phyloP scores from a whole-genome alignment of 257 asterid genomes.

The Solanum medicagineum region DNA sequence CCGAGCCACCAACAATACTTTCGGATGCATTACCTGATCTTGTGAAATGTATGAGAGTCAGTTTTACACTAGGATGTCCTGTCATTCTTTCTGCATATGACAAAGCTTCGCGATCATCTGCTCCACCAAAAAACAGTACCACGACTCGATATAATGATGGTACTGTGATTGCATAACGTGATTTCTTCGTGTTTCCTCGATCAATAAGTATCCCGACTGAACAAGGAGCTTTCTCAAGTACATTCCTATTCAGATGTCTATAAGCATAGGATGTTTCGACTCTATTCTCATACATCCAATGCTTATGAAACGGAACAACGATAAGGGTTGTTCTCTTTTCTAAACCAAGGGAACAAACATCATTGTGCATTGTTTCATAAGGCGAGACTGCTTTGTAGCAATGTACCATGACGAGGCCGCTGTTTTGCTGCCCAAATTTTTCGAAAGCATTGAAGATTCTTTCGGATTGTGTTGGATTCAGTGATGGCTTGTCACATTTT shows the following conservation, averaged over 20 bases:
- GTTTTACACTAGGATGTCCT: conserved; percentile 14
- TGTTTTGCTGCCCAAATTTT: no score
- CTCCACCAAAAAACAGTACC: conserved; percentile 50
- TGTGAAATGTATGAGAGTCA: conserved; percentile 23
- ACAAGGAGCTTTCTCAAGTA: conserved; percentile 51
- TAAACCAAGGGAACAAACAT: no score
- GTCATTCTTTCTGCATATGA: conserved; percentile 41
- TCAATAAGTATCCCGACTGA: conserved; percentile 49
- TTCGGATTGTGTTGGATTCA: conserved; percentile 17
- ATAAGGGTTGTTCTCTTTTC: no score
- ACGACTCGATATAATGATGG: conserved; percentile 16
- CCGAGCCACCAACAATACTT: conserved; percentile 39
- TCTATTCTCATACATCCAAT: no score
- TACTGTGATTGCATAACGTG: conserved; percentile 5
- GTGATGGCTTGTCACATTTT: conserved; percentile 14
- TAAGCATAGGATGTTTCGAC: conserved; percentile 13
- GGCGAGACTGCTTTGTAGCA: no score
- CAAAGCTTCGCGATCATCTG: conserved; percentile 57
- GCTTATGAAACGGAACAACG: no score
- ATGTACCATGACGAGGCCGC: no score
- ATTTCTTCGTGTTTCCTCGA: conserved; percentile 17
- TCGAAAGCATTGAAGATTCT: no score
- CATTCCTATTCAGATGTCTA: conserved; percentile 34
- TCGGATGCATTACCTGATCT: neutral
- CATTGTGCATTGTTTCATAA: no score